These are phyloP conservation scores for Fonsecaea nubica DNA, from an alignment of 2,329 filamentous ascomycete genomes.

Conservation along the genomic window DNA sequence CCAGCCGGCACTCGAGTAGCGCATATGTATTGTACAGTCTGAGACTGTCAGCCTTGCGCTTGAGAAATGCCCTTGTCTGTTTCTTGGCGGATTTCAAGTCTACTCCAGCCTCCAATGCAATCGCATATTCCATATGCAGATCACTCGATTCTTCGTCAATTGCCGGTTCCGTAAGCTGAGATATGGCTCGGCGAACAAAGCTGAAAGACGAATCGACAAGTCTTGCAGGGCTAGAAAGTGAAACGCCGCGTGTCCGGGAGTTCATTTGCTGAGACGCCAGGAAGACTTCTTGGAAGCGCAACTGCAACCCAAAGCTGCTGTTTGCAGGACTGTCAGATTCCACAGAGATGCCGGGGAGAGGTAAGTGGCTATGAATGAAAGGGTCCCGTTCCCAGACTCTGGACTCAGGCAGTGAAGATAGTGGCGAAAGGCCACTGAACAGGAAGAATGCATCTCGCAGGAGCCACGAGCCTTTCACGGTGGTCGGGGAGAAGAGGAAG, in stretches of 20 bases:
- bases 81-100: conserved; percentile 67
- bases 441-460: conserved; percentile 74
- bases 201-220: conserved; percentile 44
- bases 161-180: conserved; percentile 59
- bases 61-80: conserved; percentile 75
- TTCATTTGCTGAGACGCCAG: background rate
- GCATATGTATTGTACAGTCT: conserved; percentile 81
- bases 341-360: conserved; percentile 52
- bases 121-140: conserved; percentile 69
- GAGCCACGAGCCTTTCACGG: conserved; percentile 47
- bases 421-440: conserved; percentile 70
- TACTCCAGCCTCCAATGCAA: conserved; percentile 69
- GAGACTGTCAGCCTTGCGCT: conserved; percentile 67
- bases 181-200: conserved; percentile 63
- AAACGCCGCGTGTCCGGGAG: background rate
- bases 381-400: conserved; percentile 47
- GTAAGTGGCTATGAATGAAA: conserved; percentile 73
- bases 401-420: conserved; percentile 53
- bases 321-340: background rate
- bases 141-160: conserved; percentile 50
- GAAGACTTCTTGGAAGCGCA: conserved; percentile 9
- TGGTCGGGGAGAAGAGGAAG: conserved; percentile 57
- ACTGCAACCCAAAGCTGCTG: background rate
- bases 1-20: conserved; percentile 68
- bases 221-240: conserved; percentile 1